Base-by-base conservation (phyloP, 2,329 filamentous ascomycete genomes). In the Colletotrichum filicis region DNA sequence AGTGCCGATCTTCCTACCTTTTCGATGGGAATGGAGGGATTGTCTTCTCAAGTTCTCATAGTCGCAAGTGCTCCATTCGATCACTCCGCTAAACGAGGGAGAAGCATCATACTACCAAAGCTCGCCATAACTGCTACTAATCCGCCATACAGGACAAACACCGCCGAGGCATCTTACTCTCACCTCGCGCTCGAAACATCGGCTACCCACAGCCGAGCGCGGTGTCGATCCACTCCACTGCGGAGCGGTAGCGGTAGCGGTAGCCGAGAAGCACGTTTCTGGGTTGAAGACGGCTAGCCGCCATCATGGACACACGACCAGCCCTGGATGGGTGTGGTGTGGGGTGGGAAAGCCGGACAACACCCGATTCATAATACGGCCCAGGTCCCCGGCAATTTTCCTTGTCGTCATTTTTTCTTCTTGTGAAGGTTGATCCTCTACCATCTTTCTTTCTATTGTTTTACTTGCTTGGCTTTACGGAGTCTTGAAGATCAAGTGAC, bases 171-270 rank as follows among this genome's bases (percentile, higher is more conserved):
- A 68, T 58, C 58, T 73, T 11, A 55, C 52, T 19, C 52, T 3
- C 22, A 4, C 9, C 52, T 30, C 67, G 66, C 55, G 37, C 42
- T 70, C 66, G 66, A 72, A 72, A 57, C 71, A 71, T 70, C 49
- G 66, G 71, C 46, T 52, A n/a, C 49, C 60, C 55, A 61, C 46
- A 62, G 66, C 71, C 71, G 71, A 73, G 61, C 66, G 68, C 71
- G 60, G 71, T 66, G 49, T 70, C 66, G 71, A 73, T 73, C 71
- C 66, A 66, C 71, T 71, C 71, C 66, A 73, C 66, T 57, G 60
- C 66, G 56, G 71, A 70, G 65, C 66, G 66, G 56, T 66, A 59
- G 55, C 37, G 37, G 37, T 42, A 42, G 14, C 61, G 28, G 56
- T 69, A 70, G 67, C 66, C 55, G 68, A 56, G 22, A 37, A 58